phyloP scores from a whole-genome alignment of 805 yeast species.

The Ogataea minuta region DNA sequence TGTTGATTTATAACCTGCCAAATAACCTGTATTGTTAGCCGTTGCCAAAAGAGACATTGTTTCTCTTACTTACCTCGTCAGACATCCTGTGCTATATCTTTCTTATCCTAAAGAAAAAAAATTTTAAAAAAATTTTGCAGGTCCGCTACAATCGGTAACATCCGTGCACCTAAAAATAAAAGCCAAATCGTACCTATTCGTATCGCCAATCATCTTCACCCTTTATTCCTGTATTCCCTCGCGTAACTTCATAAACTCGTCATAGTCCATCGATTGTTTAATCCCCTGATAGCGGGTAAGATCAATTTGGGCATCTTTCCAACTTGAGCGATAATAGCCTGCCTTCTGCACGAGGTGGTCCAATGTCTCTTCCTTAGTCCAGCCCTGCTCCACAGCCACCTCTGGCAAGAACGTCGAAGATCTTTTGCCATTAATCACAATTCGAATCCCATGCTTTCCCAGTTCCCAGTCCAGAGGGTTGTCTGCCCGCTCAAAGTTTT shows the following conservation, averaged over 20 bases:
- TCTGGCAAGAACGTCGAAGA: constrained; percentile 88
- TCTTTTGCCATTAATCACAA: constrained; percentile 43
- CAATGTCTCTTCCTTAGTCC: constrained; percentile 74
- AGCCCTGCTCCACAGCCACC: constrained; percentile 83
- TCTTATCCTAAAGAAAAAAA: constrained; percentile 10
- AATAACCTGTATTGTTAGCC: constrained; percentile 59
- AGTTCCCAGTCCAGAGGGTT: constrained; percentile 72
- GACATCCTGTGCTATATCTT: constrained; percentile 19
- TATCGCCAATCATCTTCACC: constrained; percentile 2
- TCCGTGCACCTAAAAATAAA: constrained; percentile 7
- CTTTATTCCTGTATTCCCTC: constrained; percentile 5
- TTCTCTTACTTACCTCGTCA: constrained; percentile 28
- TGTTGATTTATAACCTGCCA: constrained; percentile 97
- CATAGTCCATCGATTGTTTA: constrained; percentile 42
- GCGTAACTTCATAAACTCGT: constrained; percentile 36
- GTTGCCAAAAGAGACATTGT: too few relatives aligned
- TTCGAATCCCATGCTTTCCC: constrained; percentile 79
- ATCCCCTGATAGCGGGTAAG: constrained; percentile 57
- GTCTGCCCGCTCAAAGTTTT: constrained; percentile 50
- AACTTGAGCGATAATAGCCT: constrained; percentile 37
- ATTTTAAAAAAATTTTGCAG: constrained; percentile 5
- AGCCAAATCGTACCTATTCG: constrained; percentile 7
- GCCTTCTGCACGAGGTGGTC: constrained; percentile 72
- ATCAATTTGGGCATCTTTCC: constrained; percentile 38
- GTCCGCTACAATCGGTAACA: constrained; percentile 1